Evolutionary conservation across 805 yeast species (phyloP).

Genomic region (Pichia exigua): DNA sequence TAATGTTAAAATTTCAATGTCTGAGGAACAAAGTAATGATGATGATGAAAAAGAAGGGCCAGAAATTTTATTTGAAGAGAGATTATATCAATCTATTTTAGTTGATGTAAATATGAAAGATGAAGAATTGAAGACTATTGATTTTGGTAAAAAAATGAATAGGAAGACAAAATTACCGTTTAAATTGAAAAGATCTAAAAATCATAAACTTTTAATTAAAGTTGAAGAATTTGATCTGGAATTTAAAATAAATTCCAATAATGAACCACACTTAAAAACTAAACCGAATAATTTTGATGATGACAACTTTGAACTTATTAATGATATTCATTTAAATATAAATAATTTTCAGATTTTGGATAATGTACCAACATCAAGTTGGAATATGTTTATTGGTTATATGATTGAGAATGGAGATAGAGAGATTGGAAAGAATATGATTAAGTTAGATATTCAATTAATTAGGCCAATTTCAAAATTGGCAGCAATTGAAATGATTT

Average conservation of each 20-base stretch:
- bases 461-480: slow-evolving; percentile 57
- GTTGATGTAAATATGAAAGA: neutral
- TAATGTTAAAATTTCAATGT: neutral
- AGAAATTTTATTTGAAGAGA: slow-evolving; percentile 39
- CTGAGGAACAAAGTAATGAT: neutral
- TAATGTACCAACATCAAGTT: slow-evolving; percentile 78
- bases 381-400: slow-evolving; percentile 77
- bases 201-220: slow-evolving; percentile 52
- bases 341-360: slow-evolving; percentile 58
- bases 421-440: slow-evolving; percentile 61
- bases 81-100: slow-evolving; percentile 72
- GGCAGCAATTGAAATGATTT: slow-evolving; percentile 60
- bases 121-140: slow-evolving; percentile 12
- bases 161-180: slow-evolving; percentile 34
- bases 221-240: slow-evolving; percentile 43
- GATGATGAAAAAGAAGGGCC: neutral
- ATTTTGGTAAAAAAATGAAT: slow-evolving; percentile 25
- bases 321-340: slow-evolving; percentile 40
- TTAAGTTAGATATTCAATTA: slow-evolving; percentile 43
- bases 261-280: slow-evolving; percentile 27
- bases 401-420: slow-evolving; percentile 64
- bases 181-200: slow-evolving; percentile 55
- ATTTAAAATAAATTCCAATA: slow-evolving; percentile 36
- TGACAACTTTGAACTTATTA: slow-evolving; percentile 40
- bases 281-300: slow-evolving; percentile 19